A percentile compares a stretch with the other conserved stretches of the same genome.
Conservation (phyloP, 2,329 filamentous ascomycete species). For the Coniochaeta hoffmannii region DNA sequence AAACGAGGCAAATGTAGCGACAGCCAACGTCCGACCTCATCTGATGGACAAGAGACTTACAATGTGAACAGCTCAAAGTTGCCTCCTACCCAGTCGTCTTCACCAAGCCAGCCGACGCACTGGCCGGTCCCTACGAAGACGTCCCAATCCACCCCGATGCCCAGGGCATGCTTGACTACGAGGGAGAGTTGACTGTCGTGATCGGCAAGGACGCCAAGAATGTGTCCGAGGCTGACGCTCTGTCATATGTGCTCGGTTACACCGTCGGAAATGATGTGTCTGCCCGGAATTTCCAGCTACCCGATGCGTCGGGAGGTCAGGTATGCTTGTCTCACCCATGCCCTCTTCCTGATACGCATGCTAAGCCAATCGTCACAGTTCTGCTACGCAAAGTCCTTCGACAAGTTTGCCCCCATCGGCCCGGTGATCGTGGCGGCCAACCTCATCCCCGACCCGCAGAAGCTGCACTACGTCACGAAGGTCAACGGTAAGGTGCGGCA, state of each 20-base stretch:
- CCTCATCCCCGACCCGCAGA: slow-evolving; percentile 16
- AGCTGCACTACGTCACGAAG: slow-evolving; percentile 22
- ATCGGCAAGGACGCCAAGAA: slow-evolving; percentile 3
- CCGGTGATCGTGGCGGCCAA: slow-evolving; percentile 25
- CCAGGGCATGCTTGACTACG: slow-evolving; percentile 2
- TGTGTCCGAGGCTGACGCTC: background rate
- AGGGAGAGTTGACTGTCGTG: slow-evolving; percentile 3
- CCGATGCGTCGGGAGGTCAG: background rate
- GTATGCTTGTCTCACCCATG: background rate
- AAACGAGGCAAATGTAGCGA: slow-evolving; percentile 5
- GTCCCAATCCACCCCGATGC: background rate
- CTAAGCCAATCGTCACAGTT: background rate
- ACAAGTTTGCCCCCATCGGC: slow-evolving; percentile 34
- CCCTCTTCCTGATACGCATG: background rate
- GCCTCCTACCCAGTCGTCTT: slow-evolving; percentile 32
- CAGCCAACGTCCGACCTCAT: background rate
- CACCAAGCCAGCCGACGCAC: slow-evolving; percentile 2
- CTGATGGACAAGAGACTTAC: background rate
- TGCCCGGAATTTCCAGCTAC: background rate
- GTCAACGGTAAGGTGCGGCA: slow-evolving; percentile 37
- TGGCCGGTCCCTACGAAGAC: slow-evolving; percentile 1
- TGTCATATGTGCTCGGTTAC: slow-evolving; percentile 5
- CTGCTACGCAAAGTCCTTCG: slow-evolving; percentile 19
- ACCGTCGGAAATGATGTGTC: slow-evolving; percentile 2
- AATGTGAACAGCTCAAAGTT: slow-evolving; percentile 20